Percentiles rank a stretch among this genome's conserved stretches.
phyloP scores from a whole-genome alignment of 441 rosid genomes.

The Iberis amara region DNA sequence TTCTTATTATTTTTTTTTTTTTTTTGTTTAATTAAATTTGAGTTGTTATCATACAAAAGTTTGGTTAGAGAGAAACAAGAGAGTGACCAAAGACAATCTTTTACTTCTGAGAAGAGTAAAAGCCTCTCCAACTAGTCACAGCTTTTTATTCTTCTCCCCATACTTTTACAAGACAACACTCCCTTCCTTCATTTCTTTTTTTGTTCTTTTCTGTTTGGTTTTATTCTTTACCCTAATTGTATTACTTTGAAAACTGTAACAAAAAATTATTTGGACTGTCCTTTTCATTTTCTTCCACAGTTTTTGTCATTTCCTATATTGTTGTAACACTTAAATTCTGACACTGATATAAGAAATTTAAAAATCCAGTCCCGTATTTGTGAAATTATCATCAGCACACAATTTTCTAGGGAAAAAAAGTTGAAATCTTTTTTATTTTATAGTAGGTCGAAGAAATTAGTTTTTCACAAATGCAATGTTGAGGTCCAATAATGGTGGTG shows the following conservation, averaged over 20 bases:
- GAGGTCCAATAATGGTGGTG: no score
- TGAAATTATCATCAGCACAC: not conserved
- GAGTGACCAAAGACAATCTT: constrained; percentile 25
- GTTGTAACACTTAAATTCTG: constrained; percentile 15
- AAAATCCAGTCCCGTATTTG: constrained; percentile 14
- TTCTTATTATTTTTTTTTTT: constrained; percentile 7
- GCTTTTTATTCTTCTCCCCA: constrained; percentile 27
- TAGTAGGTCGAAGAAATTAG: no score
- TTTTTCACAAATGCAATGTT: no score
- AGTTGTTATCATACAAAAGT: constrained; percentile 26
- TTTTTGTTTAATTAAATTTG: constrained; percentile 10
- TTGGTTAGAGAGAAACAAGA: constrained; percentile 21
- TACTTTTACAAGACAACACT: constrained; percentile 22
- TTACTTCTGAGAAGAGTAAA: constrained; percentile 22
- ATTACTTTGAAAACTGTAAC: constrained; percentile 8
- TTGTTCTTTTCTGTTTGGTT: constrained; percentile 33
- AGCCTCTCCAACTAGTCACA: constrained; percentile 26
- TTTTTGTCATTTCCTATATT: constrained; percentile 21
- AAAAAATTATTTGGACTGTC: constrained; percentile 11
- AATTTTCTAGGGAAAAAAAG: no score
- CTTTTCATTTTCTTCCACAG: constrained; percentile 1
- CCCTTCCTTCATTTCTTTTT: constrained; percentile 13
- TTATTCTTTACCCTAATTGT: not conserved
- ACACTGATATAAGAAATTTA: not conserved
- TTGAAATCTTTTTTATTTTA: no score